Base-by-base conservation (phyloP, 306 rosid genomes). In the Gastrolobium bilobum region DNA sequence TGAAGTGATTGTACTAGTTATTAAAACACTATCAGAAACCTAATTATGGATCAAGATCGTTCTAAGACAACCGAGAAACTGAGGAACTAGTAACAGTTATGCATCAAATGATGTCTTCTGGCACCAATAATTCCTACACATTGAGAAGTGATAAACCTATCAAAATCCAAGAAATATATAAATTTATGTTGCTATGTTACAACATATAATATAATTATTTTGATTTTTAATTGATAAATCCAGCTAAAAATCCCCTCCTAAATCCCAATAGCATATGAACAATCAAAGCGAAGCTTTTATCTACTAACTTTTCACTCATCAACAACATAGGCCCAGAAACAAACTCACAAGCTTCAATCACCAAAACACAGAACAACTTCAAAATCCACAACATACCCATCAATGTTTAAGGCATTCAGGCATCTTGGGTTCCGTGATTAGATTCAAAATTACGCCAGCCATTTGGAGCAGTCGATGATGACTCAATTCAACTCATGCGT, bases 381-480 rank as follows among this genome's bases (percentile, higher is more conserved):
- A 57, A 61, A 39, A 20, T 15, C 26, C 50, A 14, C 14, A 66
- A 65, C 5, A 14, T 57, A 37, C 4, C 44, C 53, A 65, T 48
- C n/a, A 47, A 59, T 47, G 40, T 37, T 4, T 34, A 54, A 38
- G 62, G 39, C n/a, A 56, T 11, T 47, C 47, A 50, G 53, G 52
- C 51, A 58, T 39, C 42, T n/a, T 5, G 48, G 13, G 11, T 61
- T 61, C 29, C 50, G 11, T 5, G 39, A 51, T 31, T 29, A 13
- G 62, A 82, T 20, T 53, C 31, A 71, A 67, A 73, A 60, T 73
- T 57, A 75, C 78, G 79, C 69, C 57, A 2, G n/a, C 29, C 58
- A 53, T 51, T 68, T 33, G 75, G 15, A 52, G 75, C 9, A 10
- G 50, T 52, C 48, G 75, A 67, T 35, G 39, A 42, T 13, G 53